These are phyloP conservation scores for Bidens hawaiensis DNA, from an alignment of 140 eudicot species.

Conservation along the genomic window DNA sequence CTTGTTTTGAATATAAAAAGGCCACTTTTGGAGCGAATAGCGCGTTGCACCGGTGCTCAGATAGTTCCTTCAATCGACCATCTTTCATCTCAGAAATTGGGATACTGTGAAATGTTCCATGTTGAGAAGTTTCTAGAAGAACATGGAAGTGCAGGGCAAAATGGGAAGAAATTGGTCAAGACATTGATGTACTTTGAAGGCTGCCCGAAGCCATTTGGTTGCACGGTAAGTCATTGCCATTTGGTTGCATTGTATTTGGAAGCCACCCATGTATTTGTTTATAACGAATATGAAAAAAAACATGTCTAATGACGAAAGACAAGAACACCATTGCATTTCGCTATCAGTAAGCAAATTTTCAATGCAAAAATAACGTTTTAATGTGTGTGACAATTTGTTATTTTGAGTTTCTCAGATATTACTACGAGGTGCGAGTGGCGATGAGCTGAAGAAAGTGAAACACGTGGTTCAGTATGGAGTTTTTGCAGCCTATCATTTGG, in stretches of 20 bases:
- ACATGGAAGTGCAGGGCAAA: constrained; percentile 83
- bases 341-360: neutral
- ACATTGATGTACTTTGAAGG: constrained; percentile 97
- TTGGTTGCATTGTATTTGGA: neutral
- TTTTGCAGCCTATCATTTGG: constrained; percentile 97
- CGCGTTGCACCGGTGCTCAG: constrained; percentile 95
- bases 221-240: constrained; percentile 65
- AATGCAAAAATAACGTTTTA: neutral
- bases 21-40: constrained; percentile 95
- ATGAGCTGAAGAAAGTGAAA: constrained; percentile 95
- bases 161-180: constrained; percentile 78
- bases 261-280: neutral
- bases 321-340: neutral
- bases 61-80: constrained; percentile 90
- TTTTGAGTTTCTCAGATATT: constrained; percentile 53
- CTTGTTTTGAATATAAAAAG: constrained; percentile 84
- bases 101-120: constrained; percentile 81
- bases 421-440: constrained; percentile 91
- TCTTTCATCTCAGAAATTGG: constrained; percentile 79
- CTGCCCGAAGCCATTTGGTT: constrained; percentile 95
- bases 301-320: neutral
- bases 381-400: neutral
- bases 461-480: constrained; percentile 90
- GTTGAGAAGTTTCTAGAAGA: constrained; percentile 77
- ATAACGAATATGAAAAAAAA: neutral